Evolutionary conservation across 2,329 filamentous ascomycete species (phyloP), one percentile per base, ranked within the genome.

Genomic region (Juglanconis sp.): DNA sequence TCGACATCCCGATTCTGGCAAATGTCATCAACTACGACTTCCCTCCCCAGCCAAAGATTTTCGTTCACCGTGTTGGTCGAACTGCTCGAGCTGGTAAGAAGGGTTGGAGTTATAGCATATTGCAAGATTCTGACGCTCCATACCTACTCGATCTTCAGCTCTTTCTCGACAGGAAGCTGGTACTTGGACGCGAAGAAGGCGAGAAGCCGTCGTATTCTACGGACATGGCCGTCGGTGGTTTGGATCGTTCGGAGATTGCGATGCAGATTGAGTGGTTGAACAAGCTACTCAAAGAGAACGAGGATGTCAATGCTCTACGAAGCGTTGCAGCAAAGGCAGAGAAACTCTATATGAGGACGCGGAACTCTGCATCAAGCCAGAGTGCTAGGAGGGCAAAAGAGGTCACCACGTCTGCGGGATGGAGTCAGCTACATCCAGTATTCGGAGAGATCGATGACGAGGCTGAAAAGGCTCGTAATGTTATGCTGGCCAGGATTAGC

Each of bases 1-100:
- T 99, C 63, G 95, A 99, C 85, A 96, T 99, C 66, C 95, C 95
- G 0, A 85, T 97, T 51, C 82, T 99, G 40, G 93, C 92, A 59
- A 98, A 99, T 71, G 95, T 99, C 61, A 94, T 99, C 79, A 98
- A 99, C 79, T 99, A 96, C 75, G 94, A 98, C 71, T 99, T 99
- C 65, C 94, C 95, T 3, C 90, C 94, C 1, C 95, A 98, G 69
- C 92, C 95, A 24, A 99, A 99, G 76, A 87, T 99, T 47, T 99
- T 96, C 69, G 90, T 99, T 34, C 95, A 99, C 75, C 88, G 95
- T 71, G 95, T 99, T 51, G 95, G 95, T 68, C 88, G 95, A 76
- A 99, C 96, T 32, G 96, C 95, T 46, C 87, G 95, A 83, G 96
- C 96, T 49, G 95, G 94, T 13, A 88, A 92, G 68, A 87, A 89